Evolutionary conservation across 2,329 filamentous ascomycete genomes (phyloP).

Genomic region (Penicillium glabrum): DNA sequence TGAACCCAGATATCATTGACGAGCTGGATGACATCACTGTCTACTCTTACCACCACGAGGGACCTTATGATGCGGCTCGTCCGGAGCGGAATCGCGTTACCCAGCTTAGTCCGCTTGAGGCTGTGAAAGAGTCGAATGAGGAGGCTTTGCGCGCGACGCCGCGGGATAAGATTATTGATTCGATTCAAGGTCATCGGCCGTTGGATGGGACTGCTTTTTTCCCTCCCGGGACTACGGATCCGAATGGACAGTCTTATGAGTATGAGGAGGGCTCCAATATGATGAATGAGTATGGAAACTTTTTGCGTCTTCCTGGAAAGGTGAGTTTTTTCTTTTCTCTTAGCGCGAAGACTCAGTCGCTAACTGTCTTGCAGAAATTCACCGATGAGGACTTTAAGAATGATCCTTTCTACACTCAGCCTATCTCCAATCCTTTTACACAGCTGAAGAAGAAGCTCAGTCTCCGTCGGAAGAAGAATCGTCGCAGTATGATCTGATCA

Average conservation of each 20-base stretch:
- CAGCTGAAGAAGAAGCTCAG: constrained; percentile 28
- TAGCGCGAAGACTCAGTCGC: background rate
- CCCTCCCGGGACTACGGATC: constrained; percentile 70
- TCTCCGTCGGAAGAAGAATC: constrained; percentile 26
- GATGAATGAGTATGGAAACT: constrained; percentile 68
- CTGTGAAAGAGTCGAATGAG: constrained; percentile 69
- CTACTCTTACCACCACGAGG: constrained; percentile 79
- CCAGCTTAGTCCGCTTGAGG: constrained; percentile 69
- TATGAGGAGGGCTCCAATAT: constrained; percentile 87
- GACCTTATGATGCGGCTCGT: constrained; percentile 83
- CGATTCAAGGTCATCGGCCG: constrained; percentile 70
- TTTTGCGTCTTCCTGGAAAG: constrained; percentile 71
- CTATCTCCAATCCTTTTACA: constrained; percentile 29
- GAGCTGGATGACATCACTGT: constrained; percentile 67
- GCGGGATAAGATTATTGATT: constrained; percentile 71
- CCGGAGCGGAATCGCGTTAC: constrained; percentile 68
- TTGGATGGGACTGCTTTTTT: constrained; percentile 76
- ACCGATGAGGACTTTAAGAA: constrained; percentile 42
- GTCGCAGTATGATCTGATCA: constrained; percentile 13
- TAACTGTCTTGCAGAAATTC: constrained; percentile 34
- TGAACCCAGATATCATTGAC: constrained; percentile 77
- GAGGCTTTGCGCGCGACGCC: constrained; percentile 82
- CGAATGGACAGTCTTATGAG: constrained; percentile 67
- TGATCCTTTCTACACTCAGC: constrained; percentile 39
- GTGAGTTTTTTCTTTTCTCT: constrained; percentile 52